Conservation (phyloP, 345 rosid genomes). For the Punica granatum region DNA sequence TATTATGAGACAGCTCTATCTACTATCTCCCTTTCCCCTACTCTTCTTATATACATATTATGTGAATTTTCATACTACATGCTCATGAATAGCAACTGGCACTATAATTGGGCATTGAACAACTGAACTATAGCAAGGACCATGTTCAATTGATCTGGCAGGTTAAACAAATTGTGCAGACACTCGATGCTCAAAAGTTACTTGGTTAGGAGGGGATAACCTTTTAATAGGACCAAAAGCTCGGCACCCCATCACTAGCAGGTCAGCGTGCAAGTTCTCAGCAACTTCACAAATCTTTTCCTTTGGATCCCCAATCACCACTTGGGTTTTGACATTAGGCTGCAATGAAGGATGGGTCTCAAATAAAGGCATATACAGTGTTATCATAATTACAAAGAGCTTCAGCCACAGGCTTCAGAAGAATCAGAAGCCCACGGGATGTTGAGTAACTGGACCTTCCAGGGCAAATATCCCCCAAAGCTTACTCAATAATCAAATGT, state of each 20-base stretch:
- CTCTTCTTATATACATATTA: not conserved
- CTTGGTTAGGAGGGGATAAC: too few relatives aligned
- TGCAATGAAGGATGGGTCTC: slow-evolving; percentile 13
- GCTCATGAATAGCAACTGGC: not conserved
- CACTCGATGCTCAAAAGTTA: not conserved
- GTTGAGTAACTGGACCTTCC: not conserved
- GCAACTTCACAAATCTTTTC: slow-evolving; percentile 70
- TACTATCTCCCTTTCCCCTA: not conserved
- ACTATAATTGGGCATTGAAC: not conserved
- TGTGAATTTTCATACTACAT: not conserved
- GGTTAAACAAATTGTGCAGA: not conserved
- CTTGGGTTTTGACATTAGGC: slow-evolving; percentile 62
- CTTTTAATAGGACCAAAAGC: slow-evolving; percentile 81
- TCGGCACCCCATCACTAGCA: slow-evolving; percentile 80
- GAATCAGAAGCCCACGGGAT: too few relatives aligned
- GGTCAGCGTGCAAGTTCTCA: slow-evolving; percentile 54
- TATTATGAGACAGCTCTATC: not conserved
- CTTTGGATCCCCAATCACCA: slow-evolving; percentile 75
- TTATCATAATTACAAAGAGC: not conserved
- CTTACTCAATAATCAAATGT: too few relatives aligned
- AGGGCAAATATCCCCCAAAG: not conserved
- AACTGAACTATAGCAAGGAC: not conserved
- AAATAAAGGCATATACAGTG: not conserved
- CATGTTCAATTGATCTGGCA: not conserved
- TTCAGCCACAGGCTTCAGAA: not conserved